Conservation (phyloP, 345 rosid genomes). For the Psidium friedrichsthalianum region DNA sequence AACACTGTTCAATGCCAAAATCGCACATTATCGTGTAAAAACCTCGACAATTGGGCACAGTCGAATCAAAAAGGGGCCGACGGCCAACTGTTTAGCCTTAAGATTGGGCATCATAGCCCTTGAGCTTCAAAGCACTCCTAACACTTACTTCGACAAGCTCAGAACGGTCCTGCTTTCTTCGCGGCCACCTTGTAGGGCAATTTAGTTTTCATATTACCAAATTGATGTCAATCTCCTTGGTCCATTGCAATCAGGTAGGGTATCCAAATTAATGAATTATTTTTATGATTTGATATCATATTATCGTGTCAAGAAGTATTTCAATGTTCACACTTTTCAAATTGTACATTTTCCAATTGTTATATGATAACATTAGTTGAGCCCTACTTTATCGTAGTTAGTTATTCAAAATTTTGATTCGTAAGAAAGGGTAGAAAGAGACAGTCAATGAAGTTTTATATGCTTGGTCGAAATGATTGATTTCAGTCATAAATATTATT, state of each 20-base stretch:
- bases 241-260: neutral
- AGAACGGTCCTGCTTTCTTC: neutral
- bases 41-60: neutral
- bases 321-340: neutral
- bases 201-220: neutral
- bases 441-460: too few species aligned
- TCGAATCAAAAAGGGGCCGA: neutral
- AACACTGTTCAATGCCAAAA: neutral
- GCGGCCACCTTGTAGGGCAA: neutral
- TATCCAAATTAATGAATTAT: neutral
- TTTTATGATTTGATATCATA: neutral
- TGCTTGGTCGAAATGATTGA: too few species aligned
- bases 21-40: neutral
- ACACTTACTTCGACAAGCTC: neutral
- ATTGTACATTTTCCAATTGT: neutral
- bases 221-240: neutral
- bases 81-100: neutral
- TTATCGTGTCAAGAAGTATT: neutral
- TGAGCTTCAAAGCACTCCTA: neutral
- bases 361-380: accelerated
- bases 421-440: too few species aligned
- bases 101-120: neutral
- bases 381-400: neutral
- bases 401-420: neutral
- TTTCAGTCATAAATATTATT: neutral